Evolutionary conservation across 2,329 filamentous ascomycete genomes (phyloP).

Genomic region (Akanthomyces dipterigenus): DNA sequence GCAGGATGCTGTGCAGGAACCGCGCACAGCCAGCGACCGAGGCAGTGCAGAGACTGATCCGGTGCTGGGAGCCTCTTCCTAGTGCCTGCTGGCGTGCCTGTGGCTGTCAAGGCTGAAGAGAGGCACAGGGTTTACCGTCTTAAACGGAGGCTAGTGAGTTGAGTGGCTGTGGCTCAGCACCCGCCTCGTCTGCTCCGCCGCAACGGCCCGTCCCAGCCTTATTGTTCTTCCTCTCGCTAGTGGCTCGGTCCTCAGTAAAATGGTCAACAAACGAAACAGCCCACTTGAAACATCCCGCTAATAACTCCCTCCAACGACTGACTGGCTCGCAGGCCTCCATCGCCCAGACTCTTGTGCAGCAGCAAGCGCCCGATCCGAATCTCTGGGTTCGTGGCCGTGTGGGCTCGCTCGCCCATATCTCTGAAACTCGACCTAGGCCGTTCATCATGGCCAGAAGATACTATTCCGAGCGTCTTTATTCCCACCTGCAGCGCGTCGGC

Average conservation of each 20-base stretch:
- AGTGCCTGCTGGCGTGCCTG: not conserved
- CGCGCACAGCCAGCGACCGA: not conserved
- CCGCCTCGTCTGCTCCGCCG: constrained; percentile 1
- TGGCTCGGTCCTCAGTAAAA: not conserved
- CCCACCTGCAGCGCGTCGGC: not conserved
- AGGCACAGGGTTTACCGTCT: not conserved
- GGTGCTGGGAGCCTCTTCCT: not conserved
- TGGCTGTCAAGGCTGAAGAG: not conserved
- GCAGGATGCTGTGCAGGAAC: constrained; percentile 8
- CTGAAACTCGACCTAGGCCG: constrained; percentile 1
- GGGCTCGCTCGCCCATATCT: not conserved
- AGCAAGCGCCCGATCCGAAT: constrained; percentile 7
- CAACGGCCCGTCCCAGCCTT: constrained; percentile 10
- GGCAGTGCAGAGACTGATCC: not conserved
- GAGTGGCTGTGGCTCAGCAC: constrained; percentile 1
- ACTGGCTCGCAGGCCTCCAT: constrained; percentile 3
- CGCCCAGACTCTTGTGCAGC: not conserved
- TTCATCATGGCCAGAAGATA: not conserved
- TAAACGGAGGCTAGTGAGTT: not conserved
- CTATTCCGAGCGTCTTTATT: not conserved
- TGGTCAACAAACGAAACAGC: not conserved
- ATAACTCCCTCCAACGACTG: too few relatives aligned
- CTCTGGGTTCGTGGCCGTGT: constrained; percentile 9
- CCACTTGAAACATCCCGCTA: not conserved
- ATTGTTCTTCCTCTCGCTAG: not conserved